Evolutionary conservation across 2,329 filamentous ascomycete genomes (phyloP), one percentile per base, ranked within the genome.

Genomic region (Venturia oleaginea): DNA sequence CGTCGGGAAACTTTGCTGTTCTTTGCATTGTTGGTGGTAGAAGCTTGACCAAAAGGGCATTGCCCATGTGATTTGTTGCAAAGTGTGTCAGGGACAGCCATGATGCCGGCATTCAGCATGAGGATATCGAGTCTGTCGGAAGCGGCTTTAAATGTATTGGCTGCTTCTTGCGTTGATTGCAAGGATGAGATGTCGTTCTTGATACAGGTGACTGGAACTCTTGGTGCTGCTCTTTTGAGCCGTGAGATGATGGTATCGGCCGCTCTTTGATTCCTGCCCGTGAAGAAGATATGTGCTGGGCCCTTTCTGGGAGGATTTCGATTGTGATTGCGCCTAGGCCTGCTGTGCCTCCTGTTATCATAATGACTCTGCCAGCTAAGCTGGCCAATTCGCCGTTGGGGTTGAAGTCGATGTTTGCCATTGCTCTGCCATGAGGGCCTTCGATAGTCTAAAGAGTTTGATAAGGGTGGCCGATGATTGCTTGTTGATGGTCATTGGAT

Each of bases 51-150:
- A 82, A 68, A 0, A 82, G 73, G 2, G 79, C 78, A 66, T 80
- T 80, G n/a, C 79, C 81, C 67, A 83, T 71, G 70, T 82, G 77
- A 67, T 83, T 82, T 15, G 77, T 80, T 38, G 78, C 81, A 65
- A 82, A 78, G 61, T 82, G 79, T 37, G 78, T 74, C 22, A 24
- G 66, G 65, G 0, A 67, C 51, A 2, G 69, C 70, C 68, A 77
- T 77, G 63, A 81, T 72, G 43, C 79, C 79, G 0, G 80, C 79
- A 66, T 82, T 81, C 70, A 76, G 74, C 65, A 80, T 72, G 6
- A 81, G 71, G 38, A 81, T 71, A 65, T 82, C 78, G n/a, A 82
- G 74, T 3, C 77, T 75, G 5, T 78, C 76, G 22, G 74, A 72
- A 19, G 69, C 66, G 4, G 69, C 59, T 5, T 70, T 68, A 70